phyloP scores from a whole-genome alignment of 1,139 yeast species.

The Wickerhamomyces sp. region DNA sequence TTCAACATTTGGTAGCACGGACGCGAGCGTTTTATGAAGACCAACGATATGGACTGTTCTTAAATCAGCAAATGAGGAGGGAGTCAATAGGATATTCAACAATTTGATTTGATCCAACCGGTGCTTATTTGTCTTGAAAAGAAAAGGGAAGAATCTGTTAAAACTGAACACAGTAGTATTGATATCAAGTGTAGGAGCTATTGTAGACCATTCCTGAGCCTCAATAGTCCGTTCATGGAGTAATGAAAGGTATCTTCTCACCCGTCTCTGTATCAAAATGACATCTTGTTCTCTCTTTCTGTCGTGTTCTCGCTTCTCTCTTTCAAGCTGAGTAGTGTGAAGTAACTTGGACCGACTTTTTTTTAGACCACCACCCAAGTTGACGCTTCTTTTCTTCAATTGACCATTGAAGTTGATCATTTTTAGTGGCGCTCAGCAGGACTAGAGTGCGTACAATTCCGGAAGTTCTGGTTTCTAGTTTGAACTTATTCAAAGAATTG shows the following conservation, averaged over 20 bases:
- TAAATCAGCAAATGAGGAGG: not conserved
- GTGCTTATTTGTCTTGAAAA: slow-evolving; percentile 7
- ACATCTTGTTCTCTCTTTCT: slow-evolving; percentile 49
- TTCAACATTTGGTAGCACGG: not conserved
- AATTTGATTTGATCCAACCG: slow-evolving; percentile 7
- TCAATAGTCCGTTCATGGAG: slow-evolving; percentile 15
- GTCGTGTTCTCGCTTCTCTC: slow-evolving; percentile 57
- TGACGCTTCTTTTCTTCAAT: slow-evolving; percentile 58
- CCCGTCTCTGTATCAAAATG: slow-evolving; percentile 40
- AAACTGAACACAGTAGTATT: slow-evolving; percentile 23
- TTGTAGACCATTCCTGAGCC: slow-evolving; percentile 9
- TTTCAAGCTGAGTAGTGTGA: slow-evolving; percentile 57
- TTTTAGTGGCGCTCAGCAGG: not conserved
- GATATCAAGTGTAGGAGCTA: slow-evolving; percentile 10
- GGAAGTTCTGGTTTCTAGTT: too few relatives aligned
- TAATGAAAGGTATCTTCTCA: slow-evolving; percentile 35
- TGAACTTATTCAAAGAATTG: too few relatives aligned
- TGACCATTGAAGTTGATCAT: slow-evolving; percentile 62
- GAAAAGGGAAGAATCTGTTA: slow-evolving; percentile 19
- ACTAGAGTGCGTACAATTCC: too few relatives aligned
- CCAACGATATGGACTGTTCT: not conserved
- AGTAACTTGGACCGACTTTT: slow-evolving; percentile 39
- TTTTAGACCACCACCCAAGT: slow-evolving; percentile 62
- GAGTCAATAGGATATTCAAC: not conserved
- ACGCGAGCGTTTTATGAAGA: slow-evolving; percentile 1